Base-by-base conservation (phyloP, 1,139 yeast genomes). In the Nadsonia starkeyi-henricii region DNA sequence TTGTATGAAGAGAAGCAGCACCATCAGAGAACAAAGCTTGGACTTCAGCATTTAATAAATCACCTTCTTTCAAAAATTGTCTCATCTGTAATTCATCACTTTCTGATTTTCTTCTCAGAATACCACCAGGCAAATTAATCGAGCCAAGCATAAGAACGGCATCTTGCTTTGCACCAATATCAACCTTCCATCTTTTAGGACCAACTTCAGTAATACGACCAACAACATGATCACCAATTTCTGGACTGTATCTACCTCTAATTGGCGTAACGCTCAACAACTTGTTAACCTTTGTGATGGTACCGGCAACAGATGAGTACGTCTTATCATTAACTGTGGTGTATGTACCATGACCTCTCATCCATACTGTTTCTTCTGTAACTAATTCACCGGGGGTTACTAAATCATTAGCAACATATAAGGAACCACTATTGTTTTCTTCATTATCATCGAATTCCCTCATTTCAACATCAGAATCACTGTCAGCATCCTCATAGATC, bases 331-430 rank as follows among this genome's bases (percentile, higher is more conserved):
- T 78, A 42, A 81, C 68, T 54, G 82, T 79, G 9, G 39, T 33
- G 63, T 86, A 91, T 0, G 98, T 93, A 2, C 98, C 98, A 63
- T 93, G 99, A 36, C 98, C 99, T 63, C 95, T 78, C 98, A 93
- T 93, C 96, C 97, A 91, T 3, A 83, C 76, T 7, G 96, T 88
- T 60, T 93, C 98, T 58, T 85, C 94, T 0, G 98, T 91, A 18
- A 93, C 85, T 50, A 89, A 69, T 62, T 93, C 97, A n/a, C 99
- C 99, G 0, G 99, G 99, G 0, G 96, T 86, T 18, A 91, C 95
- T 13, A 81, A 56, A 2, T 58, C 54, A 15, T 43, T 45, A n/a
- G 46, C 49, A 8, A 47, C 49, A 28, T 39, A 41, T n/a, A 43
- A 39, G 26, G 48, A 44, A 17, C 36, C 47, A 8, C 54, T 63